Evolutionary conservation across 2,329 filamentous ascomycete species (phyloP).

Genomic region (Colletotrichum endophyticum): DNA sequence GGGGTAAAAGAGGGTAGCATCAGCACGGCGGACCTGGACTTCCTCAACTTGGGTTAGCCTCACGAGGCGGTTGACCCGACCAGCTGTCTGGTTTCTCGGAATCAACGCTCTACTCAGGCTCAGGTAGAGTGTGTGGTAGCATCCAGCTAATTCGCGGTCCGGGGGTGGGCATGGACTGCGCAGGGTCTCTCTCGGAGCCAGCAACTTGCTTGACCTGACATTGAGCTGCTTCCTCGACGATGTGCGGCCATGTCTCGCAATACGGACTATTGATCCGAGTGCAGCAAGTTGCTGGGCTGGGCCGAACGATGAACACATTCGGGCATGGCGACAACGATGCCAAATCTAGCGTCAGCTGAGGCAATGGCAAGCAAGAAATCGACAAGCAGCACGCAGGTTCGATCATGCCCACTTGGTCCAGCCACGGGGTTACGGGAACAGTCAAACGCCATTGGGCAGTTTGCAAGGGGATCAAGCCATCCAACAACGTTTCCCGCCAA

Average conservation of each 20-base stretch:
- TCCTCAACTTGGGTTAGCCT: constrained; percentile 7
- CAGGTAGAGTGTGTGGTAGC: constrained; percentile 3
- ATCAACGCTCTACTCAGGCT: constrained; percentile 13
- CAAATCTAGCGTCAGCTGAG: constrained; percentile 15
- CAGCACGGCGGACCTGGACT: constrained; percentile 10
- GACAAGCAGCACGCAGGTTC: background rate
- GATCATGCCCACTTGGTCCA: background rate
- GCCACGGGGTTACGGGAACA: constrained; percentile 4
- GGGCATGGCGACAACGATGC: background rate
- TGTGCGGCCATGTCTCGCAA: constrained; percentile 10
- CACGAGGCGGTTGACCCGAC: constrained; percentile 13
- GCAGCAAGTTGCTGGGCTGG: constrained; percentile 4
- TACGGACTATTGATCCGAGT: constrained; percentile 14
- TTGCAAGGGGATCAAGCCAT: background rate
- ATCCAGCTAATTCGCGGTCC: background rate
- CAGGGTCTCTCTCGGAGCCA: background rate
- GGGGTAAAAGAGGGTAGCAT: constrained; percentile 15
- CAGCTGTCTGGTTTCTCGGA: constrained; percentile 7
- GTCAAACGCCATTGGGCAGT: constrained; percentile 6
- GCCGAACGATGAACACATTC: background rate
- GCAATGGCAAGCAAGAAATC: background rate
- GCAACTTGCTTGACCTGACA: background rate
- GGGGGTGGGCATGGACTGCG: constrained; percentile 6
- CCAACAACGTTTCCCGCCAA: constrained; percentile 2
- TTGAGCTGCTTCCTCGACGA: constrained; percentile 6